Base-by-base conservation (phyloP, 768 basidiomycete species). In the Leucocoprinus leucothites region DNA sequence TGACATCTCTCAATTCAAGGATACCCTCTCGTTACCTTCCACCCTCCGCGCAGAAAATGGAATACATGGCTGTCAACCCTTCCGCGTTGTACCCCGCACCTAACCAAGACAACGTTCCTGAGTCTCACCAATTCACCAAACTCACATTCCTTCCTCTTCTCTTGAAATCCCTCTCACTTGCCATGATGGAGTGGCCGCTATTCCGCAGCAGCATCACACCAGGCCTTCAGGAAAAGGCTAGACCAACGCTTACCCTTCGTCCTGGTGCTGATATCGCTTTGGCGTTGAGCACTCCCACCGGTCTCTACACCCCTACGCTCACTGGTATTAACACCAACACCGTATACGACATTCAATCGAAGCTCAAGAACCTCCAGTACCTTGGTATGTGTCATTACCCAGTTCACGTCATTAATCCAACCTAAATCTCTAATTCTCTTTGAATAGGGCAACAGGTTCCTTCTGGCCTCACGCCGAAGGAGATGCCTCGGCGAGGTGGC, bases 111-210 rank as follows among this genome's bases (percentile, higher is more conserved):
- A 53, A 69, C 3, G 69, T 85, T n/a, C 78, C 82, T 0, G 72
- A 76, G 9, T 69, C 75, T 1, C 80, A 74, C 19, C 81, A 82
- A 38, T 91, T 81, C 69, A 72, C 79, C 25, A 81, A 80, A 34
- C 69, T 95, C 26, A 93, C 91, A 0, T 89, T 88, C 68, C 84
- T 95, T 28, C 93, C 92, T 9, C 74, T 94, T 64, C 79, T 95
- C 7, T 72, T 94, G 62, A 95, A 95, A 67, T 85, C 87, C 0
- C 85, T 95, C 48, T 81, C 87, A 0, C 82, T 77, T 61, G 79
- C 90, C 3, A 90, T 94, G 89, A 71, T 78, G 57, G 84, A 90
- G 65, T 91, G 92, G 90, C 91, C 93, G 0, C 71, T 94, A 46
- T 82, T 95, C 75, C 80, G 89, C 14, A 79, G 88, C 18, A 86